These are phyloP conservation scores for Lophiostoma macrostomum DNA, from an alignment of 495 filamentous ascomycete species.

Conservation along the genomic window DNA sequence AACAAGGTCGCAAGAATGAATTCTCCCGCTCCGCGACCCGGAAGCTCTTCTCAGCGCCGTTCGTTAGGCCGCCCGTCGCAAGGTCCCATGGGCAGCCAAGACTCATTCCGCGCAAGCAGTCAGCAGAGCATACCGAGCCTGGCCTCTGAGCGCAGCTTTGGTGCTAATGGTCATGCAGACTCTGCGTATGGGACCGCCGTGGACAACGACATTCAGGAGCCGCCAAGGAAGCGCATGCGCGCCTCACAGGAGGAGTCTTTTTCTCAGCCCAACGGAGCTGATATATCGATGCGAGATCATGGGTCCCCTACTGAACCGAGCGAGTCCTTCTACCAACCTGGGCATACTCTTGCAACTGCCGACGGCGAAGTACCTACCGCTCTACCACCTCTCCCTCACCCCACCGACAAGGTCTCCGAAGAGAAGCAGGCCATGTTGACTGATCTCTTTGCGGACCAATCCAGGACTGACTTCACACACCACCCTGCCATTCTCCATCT, in stretches of 20 bases:
- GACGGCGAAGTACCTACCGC: constrained; percentile 55
- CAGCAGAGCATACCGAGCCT: constrained; percentile 68
- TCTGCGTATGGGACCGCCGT: constrained; percentile 51
- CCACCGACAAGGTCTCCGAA: constrained; percentile 62
- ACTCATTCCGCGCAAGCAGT: constrained; percentile 56
- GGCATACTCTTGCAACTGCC: constrained; percentile 50
- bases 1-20: constrained; percentile 87
- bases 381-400: constrained; percentile 66
- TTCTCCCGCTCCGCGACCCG: constrained; percentile 67
- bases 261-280: constrained; percentile 39
- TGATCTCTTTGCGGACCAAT: constrained; percentile 78
- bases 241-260: constrained; percentile 49
- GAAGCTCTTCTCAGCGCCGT: constrained; percentile 47
- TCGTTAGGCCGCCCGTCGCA: constrained; percentile 57
- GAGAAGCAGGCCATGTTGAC: constrained; percentile 76
- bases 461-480: constrained; percentile 59
- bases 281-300: constrained; percentile 51
- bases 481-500: constrained; percentile 67
- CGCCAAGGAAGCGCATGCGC: constrained; percentile 77
- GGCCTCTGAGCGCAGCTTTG: constrained; percentile 62
- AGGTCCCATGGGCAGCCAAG: constrained; percentile 62
- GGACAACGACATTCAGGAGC: constrained; percentile 53
- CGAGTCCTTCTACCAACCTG: constrained; percentile 73
- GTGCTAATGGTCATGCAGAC: constrained; percentile 49
- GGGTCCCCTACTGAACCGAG: constrained; percentile 81